Percentiles rank a stretch among this genome's conserved stretches.
phyloP scores from a whole-genome alignment of 2,329 filamentous ascomycete species.

The Colletotrichum theobromicola region DNA sequence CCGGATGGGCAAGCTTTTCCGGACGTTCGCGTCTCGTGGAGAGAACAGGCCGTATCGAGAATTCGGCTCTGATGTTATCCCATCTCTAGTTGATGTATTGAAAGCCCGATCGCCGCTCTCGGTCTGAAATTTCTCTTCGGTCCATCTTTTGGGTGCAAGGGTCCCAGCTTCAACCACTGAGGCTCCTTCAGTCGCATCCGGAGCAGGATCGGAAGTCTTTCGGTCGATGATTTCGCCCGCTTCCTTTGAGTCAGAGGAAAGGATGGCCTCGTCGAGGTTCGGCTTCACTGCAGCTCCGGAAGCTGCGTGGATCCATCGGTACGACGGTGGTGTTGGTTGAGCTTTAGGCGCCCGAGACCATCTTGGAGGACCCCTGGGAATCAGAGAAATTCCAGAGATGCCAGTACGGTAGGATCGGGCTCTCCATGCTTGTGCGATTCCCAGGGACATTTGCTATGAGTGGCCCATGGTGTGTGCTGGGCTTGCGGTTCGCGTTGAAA shows the following conservation, averaged over 20 bases:
- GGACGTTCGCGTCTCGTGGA: neutral
- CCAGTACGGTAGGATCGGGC: constrained; percentile 38
- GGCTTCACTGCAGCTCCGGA: neutral
- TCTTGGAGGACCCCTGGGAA: constrained; percentile 18
- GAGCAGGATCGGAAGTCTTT: neutral
- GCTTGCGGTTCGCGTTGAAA: constrained; percentile 1
- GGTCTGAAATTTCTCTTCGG: neutral
- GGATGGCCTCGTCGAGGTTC: neutral
- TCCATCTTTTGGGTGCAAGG: neutral
- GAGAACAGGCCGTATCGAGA: neutral
- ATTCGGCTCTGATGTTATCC: neutral
- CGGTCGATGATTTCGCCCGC: neutral
- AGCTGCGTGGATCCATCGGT: neutral
- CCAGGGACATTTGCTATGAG: constrained; percentile 52
- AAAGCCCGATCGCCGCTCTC: neutral
- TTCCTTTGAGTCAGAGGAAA: neutral
- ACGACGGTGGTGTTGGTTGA: neutral
- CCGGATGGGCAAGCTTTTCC: neutral
- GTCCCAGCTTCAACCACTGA: neutral
- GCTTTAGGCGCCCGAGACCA: constrained; percentile 11
- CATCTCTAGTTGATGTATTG: neutral
- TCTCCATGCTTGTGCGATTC: constrained; percentile 49
- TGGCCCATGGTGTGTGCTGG: constrained; percentile 35
- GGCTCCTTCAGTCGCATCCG: neutral
- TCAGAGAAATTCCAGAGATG: constrained; percentile 24